Base-by-base conservation (phyloP, 1,139 yeast species). In the Tardiomyces depauwii region DNA sequence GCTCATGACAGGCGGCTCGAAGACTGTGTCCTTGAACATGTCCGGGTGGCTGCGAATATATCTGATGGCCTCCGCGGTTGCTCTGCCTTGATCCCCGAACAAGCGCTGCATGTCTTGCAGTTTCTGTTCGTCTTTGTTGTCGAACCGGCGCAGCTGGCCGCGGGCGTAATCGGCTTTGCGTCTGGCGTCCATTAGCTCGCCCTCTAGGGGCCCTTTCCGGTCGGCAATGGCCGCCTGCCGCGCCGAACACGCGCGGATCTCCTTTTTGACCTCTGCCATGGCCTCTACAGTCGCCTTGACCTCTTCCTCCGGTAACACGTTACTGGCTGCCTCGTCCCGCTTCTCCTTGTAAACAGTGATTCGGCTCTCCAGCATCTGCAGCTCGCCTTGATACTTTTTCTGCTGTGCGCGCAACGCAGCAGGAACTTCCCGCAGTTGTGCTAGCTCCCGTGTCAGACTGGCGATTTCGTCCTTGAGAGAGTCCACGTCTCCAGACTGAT, bases 1-100 rank as follows among this genome's bases (percentile, higher is more conserved):
- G n/a, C 42, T 39, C 42, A 39, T 11, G 10, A 80, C 67, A 0
- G 96, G 93, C 1, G 95, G 93, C 56, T 83, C 95, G 52, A 70
- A 76, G 46, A 83, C 78, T 10, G 60, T 60, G 0, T 65, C 65
- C 39, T 64, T 58, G 44, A 75, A 67, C 14, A 67, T 61, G 12
- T 56, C 63, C 23, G 61, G 55, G 39, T 68, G 58, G 10, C 56
- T 49, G 45, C 74, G 60, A 23, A 78, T 56, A 30, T 27, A 40
- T 44, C 39, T 44, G 39, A 2, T 40, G 42, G 11, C 40, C 23
- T 28, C 28, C 43, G 6, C 43, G 38, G 27, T 45, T 28, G 14
- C 40, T 33, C 14, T 42, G 42, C 73, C 70, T 28, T 66, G 68
- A 18, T 56, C 55, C 54, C 75, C 77, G 44, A 72, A 64, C 13